phyloP scores from a whole-genome alignment of 2,329 filamentous ascomycete species.

The Aspergillus costaricaensis region DNA sequence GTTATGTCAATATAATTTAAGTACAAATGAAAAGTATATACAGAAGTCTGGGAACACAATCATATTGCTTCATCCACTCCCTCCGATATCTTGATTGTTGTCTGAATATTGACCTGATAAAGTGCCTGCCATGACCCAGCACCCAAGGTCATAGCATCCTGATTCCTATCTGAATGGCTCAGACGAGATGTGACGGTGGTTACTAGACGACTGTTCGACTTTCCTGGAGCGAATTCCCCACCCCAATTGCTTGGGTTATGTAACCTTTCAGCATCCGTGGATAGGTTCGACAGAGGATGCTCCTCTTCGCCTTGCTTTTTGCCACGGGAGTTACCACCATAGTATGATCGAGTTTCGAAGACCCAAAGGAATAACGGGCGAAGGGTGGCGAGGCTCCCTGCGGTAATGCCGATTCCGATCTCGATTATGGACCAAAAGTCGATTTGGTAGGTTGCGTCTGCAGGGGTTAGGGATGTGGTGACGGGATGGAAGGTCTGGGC shows the following conservation, averaged over 20 bases:
- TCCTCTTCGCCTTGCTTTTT: background rate
- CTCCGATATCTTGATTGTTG: conserved; percentile 4
- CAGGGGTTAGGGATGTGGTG: conserved; percentile 19
- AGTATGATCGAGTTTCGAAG: conserved; percentile 4
- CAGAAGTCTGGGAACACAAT: background rate
- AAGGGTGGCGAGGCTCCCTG: conserved; percentile 39
- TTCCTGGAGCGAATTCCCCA: background rate
- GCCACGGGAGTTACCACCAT: background rate
- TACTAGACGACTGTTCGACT: background rate
- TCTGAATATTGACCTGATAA: conserved; percentile 5
- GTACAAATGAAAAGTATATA: background rate
- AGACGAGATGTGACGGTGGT: background rate
- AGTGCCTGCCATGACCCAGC: background rate
- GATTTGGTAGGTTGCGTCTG: conserved; percentile 48
- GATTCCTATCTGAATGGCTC: background rate
- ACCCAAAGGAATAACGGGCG: conserved; percentile 46
- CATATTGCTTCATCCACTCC: background rate
- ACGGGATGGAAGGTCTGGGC: too few species aligned
- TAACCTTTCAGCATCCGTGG: background rate
- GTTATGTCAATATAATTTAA: background rate
- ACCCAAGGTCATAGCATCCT: background rate
- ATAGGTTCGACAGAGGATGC: conserved; percentile 1
- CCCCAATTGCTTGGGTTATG: conserved; percentile 9
- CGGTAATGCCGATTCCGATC: conserved; percentile 41
- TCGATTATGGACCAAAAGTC: conserved; percentile 41